Evolutionary conservation across 2,329 filamentous ascomycete genomes (phyloP), one percentile per base, ranked within the genome.

Genomic region (Epichloe festucae): DNA sequence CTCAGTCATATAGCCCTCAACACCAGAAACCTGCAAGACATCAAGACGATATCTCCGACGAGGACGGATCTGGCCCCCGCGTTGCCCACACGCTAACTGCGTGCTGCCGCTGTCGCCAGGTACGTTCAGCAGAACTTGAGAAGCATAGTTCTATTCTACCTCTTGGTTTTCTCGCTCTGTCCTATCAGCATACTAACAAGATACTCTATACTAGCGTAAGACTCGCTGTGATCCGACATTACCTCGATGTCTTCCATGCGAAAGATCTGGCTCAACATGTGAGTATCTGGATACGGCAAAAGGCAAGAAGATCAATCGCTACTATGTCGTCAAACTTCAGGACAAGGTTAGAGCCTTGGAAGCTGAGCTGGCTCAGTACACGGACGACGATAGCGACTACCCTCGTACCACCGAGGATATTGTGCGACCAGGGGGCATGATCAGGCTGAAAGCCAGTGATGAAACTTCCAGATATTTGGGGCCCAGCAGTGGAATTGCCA

Each of bases 201-300:
- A 49, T 31, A 50, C 17, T 40, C 17, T 49, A 36, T 63, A 17
- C 21, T 36, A 95, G 90, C 84, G 91, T 62, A 98, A 98, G 75
- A 97, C 91, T 39, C 79, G 89, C 74, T 98, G 93, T 73, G 93
- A 97, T 69, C 87, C 93, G 4, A 87, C 87, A 14, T 79, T 98
- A 21, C 93, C 93, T 41, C 85, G 87, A 63, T 98, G 93, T 68
- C 79, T 88, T 17, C 90, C 91, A 21, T 98, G 93, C 72, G 89
- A 96, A 70, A 81, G 91, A 59, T 90, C 88, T 56, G 90, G 90
- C 62, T 89, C 89, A 34, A 79, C 82, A 54, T 98, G 93, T 77
- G 91, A 96, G 65, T 98, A 97, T 71, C 95, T 86, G 66, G 93
- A 98, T 69, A 89, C 89, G 34, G 77, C 85, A 49, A 93, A 90